These are phyloP conservation scores for Aspergillus hortae DNA, from an alignment of 2,329 filamentous ascomycete species.

Conservation along the genomic window DNA sequence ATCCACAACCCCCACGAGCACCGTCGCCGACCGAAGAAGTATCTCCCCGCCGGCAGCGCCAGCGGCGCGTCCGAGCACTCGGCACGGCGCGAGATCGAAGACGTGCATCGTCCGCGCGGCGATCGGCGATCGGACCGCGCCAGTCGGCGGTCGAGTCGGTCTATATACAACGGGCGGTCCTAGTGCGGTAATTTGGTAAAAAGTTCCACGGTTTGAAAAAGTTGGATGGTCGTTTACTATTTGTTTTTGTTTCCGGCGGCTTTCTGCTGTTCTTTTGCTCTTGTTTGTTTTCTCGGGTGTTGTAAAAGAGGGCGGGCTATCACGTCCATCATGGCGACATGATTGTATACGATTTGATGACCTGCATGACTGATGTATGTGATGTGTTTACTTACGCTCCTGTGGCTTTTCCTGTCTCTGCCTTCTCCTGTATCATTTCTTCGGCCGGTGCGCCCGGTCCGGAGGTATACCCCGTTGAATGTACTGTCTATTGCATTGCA, in stretches of 20 bases:
- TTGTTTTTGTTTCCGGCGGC: slow-evolving; percentile 7
- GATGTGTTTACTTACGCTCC: slow-evolving; percentile 2
- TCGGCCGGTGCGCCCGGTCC: too few relatives aligned
- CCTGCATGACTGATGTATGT: slow-evolving; percentile 19
- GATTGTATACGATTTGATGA: slow-evolving; percentile 28
- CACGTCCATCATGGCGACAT: slow-evolving; percentile 24
- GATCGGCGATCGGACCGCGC: slow-evolving; percentile 36
- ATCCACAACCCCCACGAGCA: slow-evolving; percentile 25
- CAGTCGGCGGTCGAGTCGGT: slow-evolving; percentile 37
- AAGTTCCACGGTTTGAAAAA: slow-evolving; percentile 5
- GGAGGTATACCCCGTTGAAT: too few relatives aligned
- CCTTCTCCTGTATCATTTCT: too few relatives aligned
- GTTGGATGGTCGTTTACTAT: slow-evolving; percentile 14
- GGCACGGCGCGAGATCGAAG: slow-evolving; percentile 30
- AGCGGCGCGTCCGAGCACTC: slow-evolving; percentile 33
- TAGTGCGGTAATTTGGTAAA: slow-evolving; percentile 1
- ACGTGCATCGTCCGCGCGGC: slow-evolving; percentile 29
- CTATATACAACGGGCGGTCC: slow-evolving; percentile 30
- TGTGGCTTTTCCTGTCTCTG: slow-evolving; percentile 4
- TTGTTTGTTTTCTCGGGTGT: slow-evolving; percentile 11
- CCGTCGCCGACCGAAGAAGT: slow-evolving; percentile 32
- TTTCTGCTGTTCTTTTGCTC: slow-evolving; percentile 4
- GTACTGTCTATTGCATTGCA: too few relatives aligned
- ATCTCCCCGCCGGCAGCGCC: slow-evolving; percentile 17
- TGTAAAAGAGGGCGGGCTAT: slow-evolving; percentile 16